These are phyloP conservation scores for Hypoxylon lienhwacheense DNA, from an alignment of 495 filamentous ascomycete species.

Conservation along the genomic window DNA sequence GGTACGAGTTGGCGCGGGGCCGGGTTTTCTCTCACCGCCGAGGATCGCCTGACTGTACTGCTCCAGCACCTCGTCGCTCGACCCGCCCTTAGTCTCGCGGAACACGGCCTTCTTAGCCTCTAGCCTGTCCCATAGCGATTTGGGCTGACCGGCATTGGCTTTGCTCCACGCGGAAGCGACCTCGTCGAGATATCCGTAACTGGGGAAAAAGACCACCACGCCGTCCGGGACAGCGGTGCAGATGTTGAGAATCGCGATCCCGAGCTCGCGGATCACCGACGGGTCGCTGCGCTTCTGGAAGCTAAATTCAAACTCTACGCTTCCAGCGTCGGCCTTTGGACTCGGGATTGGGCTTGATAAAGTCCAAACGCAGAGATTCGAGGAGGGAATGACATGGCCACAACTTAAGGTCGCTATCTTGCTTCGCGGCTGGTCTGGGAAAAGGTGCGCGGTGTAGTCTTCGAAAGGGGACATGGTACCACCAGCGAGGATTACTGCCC, in stretches of 20 bases:
- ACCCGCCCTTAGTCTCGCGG: conserved; percentile 63
- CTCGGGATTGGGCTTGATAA: conserved; percentile 41
- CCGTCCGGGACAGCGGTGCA: conserved; percentile 80
- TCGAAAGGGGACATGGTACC: conserved; percentile 98
- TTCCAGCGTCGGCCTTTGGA: conserved; percentile 47
- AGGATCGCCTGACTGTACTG: conserved; percentile 73
- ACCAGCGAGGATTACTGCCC: conserved; percentile 88
- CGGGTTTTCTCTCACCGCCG: conserved; percentile 8
- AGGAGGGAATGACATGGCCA: conserved; percentile 86
- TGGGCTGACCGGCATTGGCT: conserved; percentile 23
- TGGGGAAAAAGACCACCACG: conserved; percentile 95
- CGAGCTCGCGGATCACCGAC: conserved; percentile 72
- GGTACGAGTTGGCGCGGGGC: conserved; percentile 39
- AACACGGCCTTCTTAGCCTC: conserved; percentile 66
- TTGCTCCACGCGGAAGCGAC: conserved; percentile 69
- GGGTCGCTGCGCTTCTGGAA: conserved; percentile 69
- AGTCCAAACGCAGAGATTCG: conserved; percentile 76
- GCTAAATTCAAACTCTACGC: conserved; percentile 79
- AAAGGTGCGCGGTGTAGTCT: conserved; percentile 83
- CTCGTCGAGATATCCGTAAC: conserved; percentile 82
- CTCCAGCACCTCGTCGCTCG: conserved; percentile 65
- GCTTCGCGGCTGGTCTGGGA: conserved; percentile 67
- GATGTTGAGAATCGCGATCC: conserved; percentile 68
- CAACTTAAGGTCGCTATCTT: conserved; percentile 83
- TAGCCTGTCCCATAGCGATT: conserved; percentile 58